Base-by-base conservation (phyloP, 202 grass and related monocot genomes). In the Dendrocalamus latiflorus region DNA sequence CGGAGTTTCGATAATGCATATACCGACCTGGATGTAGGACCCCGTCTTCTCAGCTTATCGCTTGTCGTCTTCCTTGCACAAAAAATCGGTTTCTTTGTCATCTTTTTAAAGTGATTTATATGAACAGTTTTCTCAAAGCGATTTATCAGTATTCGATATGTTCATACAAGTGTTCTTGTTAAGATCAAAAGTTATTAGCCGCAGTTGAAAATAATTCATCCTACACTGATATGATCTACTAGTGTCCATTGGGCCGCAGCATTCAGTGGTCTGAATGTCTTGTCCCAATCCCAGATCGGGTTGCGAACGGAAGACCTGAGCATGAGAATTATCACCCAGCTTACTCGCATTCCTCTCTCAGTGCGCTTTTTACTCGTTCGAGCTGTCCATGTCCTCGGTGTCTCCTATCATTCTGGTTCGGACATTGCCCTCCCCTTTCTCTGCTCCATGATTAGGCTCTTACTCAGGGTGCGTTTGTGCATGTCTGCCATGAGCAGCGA, bases 371-470 rank as follows among this genome's bases (percentile, higher is more conserved):
- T 61, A 47, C 76, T 15, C 43, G 26, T 75, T 78, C 2, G 54
- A 69, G 17, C 56, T 77, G 77, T 51, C 24, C 18, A 9, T 68
- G 53, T 34, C 45, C 15, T 56, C 4, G 16, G 21, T 56, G 70
- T 22, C 7, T 54, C 55, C 39, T 36, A 78, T 62, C 62, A 80
- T 81, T 84, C 51, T 2, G 15, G 30, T 9, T 37, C 37, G 37
- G 65, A 42, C 59, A 43, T 70, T 72, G 24, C 17, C 55, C 3
- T 8, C 8, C 4, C 64, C 48, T 57, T 82, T 39, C 21, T 36
- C 42, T 7, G 24, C 34, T 68, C 50, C 74, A 86, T 75, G 68
- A 86, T 90, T 61, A 77, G 17, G 53, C 62, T 78, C 38, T 39
- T 20, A 53, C 58, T 38, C n/a, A 25, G 42, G 16, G 16, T 17